These are phyloP conservation scores for Clitoria ternatea DNA, from an alignment of 306 rosid species.

Conservation along the genomic window DNA sequence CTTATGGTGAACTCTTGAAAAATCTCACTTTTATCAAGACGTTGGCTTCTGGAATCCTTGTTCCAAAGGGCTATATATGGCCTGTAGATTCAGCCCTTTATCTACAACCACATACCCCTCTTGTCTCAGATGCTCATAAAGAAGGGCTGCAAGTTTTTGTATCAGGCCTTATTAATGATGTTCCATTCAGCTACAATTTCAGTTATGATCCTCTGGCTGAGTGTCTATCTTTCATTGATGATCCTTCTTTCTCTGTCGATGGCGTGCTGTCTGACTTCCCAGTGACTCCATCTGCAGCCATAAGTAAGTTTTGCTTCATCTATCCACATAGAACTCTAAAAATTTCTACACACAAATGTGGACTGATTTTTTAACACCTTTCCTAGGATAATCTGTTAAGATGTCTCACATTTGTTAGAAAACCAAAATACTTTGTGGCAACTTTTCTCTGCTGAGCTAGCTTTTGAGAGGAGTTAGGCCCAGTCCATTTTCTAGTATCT, in stretches of 20 bases:
- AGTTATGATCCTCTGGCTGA: slow-evolving; percentile 86
- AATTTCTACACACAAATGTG: background rate
- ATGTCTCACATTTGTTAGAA: background rate
- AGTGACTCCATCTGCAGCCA: slow-evolving; percentile 62
- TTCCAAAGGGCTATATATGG: slow-evolving; percentile 73
- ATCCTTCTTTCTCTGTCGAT: slow-evolving; percentile 57
- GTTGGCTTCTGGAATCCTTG: slow-evolving; percentile 80
- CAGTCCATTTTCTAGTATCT: no score
- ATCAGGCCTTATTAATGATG: slow-evolving; percentile 55
- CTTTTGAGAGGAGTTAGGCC: no score
- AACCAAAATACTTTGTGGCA: no score
- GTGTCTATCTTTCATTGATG: slow-evolving; percentile 55
- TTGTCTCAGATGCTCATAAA: slow-evolving; percentile 81
- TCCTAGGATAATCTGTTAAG: background rate
- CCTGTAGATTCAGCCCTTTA: slow-evolving; percentile 40
- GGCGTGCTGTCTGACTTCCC: slow-evolving; percentile 86
- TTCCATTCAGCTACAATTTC: slow-evolving; percentile 53
- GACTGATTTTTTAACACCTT: background rate
- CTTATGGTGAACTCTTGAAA: slow-evolving; percentile 51
- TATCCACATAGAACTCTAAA: background rate
- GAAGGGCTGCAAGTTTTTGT: slow-evolving; percentile 65
- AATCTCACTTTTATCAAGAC: slow-evolving; percentile 50
- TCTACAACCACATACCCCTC: slow-evolving; percentile 49
- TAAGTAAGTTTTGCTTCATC: slow-evolving; percentile 47
- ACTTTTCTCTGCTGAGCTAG: no score